These are phyloP conservation scores for Yamadazyma kanchanaburiensis DNA, from an alignment of 1,139 yeast genomes.

Conservation along the genomic window DNA sequence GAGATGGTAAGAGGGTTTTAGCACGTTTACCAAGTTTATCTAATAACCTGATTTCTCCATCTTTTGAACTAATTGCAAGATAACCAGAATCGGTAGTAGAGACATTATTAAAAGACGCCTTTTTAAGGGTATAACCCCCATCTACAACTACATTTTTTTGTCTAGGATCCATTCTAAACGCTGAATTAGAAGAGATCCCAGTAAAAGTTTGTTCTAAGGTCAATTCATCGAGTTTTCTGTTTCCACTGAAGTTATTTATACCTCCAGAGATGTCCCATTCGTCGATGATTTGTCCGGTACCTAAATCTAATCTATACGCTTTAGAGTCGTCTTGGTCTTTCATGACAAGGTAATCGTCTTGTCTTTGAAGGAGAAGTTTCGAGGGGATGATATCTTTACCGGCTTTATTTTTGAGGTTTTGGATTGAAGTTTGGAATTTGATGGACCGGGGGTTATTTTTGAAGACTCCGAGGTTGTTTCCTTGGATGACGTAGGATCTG, in stretches of 20 bases:
- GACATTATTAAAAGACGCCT: conserved; percentile 57
- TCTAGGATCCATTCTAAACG: conserved; percentile 81
- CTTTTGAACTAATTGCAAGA: conserved; percentile 70
- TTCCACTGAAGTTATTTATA: conserved; percentile 62
- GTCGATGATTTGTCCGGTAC: conserved; percentile 75
- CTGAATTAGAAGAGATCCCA: conserved; percentile 62
- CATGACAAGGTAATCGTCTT: conserved; percentile 65
- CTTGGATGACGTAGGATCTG: conserved; percentile 76
- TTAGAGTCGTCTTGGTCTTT: conserved; percentile 45
- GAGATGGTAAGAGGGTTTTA: conserved; percentile 72
- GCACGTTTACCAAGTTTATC: conserved; percentile 70
- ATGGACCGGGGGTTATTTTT: conserved; percentile 53
- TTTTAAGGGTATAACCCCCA: conserved; percentile 44
- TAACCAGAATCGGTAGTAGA: conserved; percentile 73
- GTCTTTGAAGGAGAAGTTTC: conserved; percentile 71
- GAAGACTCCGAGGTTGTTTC: conserved; percentile 78
- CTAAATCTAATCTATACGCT: conserved; percentile 73
- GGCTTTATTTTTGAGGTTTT: conserved; percentile 48
- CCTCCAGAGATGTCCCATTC: conserved; percentile 60
- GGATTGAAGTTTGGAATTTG: conserved; percentile 65
- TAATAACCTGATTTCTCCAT: conserved; percentile 73
- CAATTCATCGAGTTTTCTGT: conserved; percentile 67
- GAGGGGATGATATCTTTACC: conserved; percentile 59
- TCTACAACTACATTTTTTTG: conserved; percentile 52
- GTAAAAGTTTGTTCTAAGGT: conserved; percentile 70